Evolutionary conservation across 2,329 filamentous ascomycete genomes (phyloP), one percentile per base, ranked within the genome.

Genomic region (Monosporascus sp.): DNA sequence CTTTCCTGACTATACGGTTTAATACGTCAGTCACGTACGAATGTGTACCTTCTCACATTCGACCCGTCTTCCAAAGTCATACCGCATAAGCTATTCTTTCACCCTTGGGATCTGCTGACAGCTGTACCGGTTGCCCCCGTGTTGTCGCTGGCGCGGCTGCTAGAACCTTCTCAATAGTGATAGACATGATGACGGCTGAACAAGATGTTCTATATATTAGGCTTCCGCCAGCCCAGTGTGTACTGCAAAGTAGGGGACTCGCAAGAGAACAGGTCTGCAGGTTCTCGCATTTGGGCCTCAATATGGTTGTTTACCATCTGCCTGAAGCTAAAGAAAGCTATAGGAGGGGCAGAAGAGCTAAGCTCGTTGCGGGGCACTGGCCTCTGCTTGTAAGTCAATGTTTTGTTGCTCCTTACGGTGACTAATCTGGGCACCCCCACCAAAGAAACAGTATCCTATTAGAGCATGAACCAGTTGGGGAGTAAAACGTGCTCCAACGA

Each of bases 81-180:
- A 95, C 91, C 56, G 93, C 91, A 72, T 99, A 99, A 55, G 91
- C 88, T 74, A 99, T 86, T 61, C 90, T 84, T 75, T 97, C 88
- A 61, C 94, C 93, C 72, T 96, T 96, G 58, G 87, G 75, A 71
- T 97, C 93, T 44, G 85, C 83, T 38, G 91, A 95, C 49, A 99
- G 85, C 67, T 90, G 90, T 14, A 93, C 97, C 55, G 93, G 88
- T 69, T 92, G 87, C 55, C 92, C 93, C 61, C 94, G 85, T 53
- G 83, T 85, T 27, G 93, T 97, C 52, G 84, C 85, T 51, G 94
- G 94, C 59, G 87, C 83, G 31, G 94, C 88, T 46, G 92, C 94
- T 72, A 95, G 87, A 65, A 96, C 93, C 70, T 81, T 81, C 56
- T 83, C 76, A 62, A 85, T 73, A 46, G 74, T 73, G 64, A 87